Evolutionary conservation across 495 filamentous ascomycete species (phyloP).

Genomic region (Pyrenula aspistea): DNA sequence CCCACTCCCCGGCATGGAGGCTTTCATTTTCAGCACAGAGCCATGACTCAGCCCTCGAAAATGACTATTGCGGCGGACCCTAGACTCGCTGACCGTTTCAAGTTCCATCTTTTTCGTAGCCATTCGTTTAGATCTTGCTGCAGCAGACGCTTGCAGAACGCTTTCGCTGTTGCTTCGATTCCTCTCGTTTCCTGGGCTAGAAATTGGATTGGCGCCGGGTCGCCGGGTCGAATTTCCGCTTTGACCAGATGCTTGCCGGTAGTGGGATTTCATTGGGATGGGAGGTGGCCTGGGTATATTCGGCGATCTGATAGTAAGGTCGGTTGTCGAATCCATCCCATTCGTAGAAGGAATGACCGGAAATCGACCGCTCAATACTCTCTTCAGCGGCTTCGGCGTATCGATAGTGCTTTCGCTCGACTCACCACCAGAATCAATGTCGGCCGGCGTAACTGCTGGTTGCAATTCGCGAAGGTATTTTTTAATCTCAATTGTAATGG

Average conservation of each 20-base stretch:
- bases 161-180: conserved; percentile 87
- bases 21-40: conserved; percentile 52
- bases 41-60: conserved; percentile 72
- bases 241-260: conserved; percentile 65
- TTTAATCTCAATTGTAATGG: conserved; percentile 63
- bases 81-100: conserved; percentile 61
- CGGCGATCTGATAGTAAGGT: conserved; percentile 46
- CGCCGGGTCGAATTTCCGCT: conserved; percentile 40
- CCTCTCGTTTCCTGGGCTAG: conserved; percentile 55
- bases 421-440: conserved; percentile 54
- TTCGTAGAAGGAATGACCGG: conserved; percentile 62
- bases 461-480: conserved; percentile 55
- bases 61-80: conserved; percentile 64
- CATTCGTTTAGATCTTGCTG: conserved; percentile 61
- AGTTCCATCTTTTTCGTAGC: conserved; percentile 72
- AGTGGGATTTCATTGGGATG: conserved; percentile 65
- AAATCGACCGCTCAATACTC: conserved; percentile 66
- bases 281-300: conserved; percentile 54
- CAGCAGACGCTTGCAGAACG: conserved; percentile 45
- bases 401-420: conserved; percentile 46
- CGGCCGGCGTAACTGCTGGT: conserved; percentile 32
- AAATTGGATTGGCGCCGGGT: conserved; percentile 57
- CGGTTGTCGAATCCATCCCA: conserved; percentile 22
- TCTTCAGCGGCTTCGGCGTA: conserved; percentile 64
- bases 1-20: conserved; percentile 24